phyloP scores from a whole-genome alignment of 2,329 filamentous ascomycete species.

The Ceratocystis alfenasii region DNA sequence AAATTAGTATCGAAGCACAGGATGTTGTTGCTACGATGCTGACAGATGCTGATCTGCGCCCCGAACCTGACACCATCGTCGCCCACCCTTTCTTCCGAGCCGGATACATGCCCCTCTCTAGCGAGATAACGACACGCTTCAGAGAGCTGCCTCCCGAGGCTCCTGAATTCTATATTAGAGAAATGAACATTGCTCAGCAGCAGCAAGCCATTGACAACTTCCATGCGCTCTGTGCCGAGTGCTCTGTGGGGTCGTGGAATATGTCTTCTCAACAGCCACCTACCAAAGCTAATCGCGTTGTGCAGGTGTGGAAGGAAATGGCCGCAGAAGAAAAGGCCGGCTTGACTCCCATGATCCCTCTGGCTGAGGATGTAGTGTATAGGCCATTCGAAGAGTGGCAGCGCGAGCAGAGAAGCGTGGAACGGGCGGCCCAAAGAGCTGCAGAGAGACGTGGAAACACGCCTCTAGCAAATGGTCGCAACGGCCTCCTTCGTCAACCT shows the following conservation, averaged over 20 bases:
- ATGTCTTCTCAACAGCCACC: conserved; percentile 27
- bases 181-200: conserved; percentile 36
- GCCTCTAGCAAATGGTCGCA: conserved; percentile 26
- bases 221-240: conserved; percentile 45
- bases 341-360: conserved; percentile 50
- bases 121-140: conserved; percentile 47
- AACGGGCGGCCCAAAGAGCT: conserved; percentile 16
- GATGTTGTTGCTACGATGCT: conserved; percentile 67
- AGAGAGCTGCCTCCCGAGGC: conserved; percentile 45
- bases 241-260: conserved; percentile 38
- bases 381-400: conserved; percentile 51
- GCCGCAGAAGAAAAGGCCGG: conserved; percentile 56
- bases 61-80: conserved; percentile 65
- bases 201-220: conserved; percentile 41
- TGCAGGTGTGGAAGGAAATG: conserved; percentile 53
- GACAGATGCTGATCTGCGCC: conserved; percentile 61
- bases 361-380: conserved; percentile 51
- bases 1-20: conserved; percentile 61
- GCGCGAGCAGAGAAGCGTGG: conserved; percentile 35
- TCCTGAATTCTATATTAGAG: conserved; percentile 45
- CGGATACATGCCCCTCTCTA: conserved; percentile 55
- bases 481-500: conserved; percentile 39
- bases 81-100: conserved; percentile 68
- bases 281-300: conserved; percentile 36
- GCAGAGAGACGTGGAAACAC: conserved; percentile 19